phyloP scores from a whole-genome alignment of 140 eudicot genomes.

The Ambrosia hybrid region DNA sequence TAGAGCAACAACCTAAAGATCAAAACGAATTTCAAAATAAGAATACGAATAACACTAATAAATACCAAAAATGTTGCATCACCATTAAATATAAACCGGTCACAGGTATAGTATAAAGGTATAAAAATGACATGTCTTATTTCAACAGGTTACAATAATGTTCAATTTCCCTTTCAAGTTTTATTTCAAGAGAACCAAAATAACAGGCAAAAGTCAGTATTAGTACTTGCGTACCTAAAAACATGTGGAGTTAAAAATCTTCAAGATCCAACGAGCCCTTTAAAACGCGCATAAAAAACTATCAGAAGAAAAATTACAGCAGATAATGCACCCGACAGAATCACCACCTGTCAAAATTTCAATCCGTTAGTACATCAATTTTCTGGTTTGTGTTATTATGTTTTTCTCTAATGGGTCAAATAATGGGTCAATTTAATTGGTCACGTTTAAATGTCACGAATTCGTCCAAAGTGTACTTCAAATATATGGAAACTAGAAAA shows the following conservation, averaged over 20 bases:
- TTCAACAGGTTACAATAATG: not conserved
- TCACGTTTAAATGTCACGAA: no score
- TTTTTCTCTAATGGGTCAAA: not conserved
- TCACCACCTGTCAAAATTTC: conserved; percentile 57
- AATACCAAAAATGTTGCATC: no score
- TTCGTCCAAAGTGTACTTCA: not conserved
- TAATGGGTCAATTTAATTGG: not conserved
- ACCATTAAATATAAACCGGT: not conserved
- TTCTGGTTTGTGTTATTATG: not conserved
- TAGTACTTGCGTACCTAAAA: conserved; percentile 24
- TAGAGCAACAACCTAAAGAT: no score
- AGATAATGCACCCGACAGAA: conserved; percentile 38
- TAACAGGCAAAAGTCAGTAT: conserved; percentile 27
- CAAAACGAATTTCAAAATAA: no score
- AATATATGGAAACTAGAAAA: no score
- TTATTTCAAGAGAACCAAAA: conserved; percentile 10
- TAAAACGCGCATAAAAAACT: conserved; percentile 71
- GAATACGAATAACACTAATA: no score
- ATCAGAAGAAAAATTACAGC: conserved; percentile 48
- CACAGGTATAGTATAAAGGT: not conserved
- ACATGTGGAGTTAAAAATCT: conserved; percentile 15
- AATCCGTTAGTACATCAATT: not conserved
- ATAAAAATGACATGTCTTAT: not conserved
- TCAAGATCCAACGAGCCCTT: conserved; percentile 90
- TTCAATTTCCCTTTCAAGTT: not conserved